Evolutionary conservation across 768 basidiomycete species (phyloP).

Genomic region (Termitomyces sp.): DNA sequence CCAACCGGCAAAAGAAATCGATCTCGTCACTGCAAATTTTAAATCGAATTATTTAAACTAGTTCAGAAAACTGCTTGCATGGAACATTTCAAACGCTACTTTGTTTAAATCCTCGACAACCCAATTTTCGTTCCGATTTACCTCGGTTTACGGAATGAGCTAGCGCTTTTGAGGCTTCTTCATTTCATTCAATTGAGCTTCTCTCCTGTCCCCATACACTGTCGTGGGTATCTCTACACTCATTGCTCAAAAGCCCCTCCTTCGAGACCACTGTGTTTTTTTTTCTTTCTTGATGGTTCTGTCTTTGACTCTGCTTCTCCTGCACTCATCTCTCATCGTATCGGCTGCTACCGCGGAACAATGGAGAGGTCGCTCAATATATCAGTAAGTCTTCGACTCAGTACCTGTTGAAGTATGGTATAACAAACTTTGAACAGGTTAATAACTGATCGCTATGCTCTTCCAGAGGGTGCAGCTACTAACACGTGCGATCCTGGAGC

Average conservation of each 20-base stretch:
- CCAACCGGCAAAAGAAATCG: neutral
- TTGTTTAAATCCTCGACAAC: neutral
- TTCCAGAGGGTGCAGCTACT: conserved; percentile 51
- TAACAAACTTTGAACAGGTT: conserved; percentile 38
- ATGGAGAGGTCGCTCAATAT: conserved; percentile 78
- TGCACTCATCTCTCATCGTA: conserved; percentile 26
- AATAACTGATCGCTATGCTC: conserved; percentile 76
- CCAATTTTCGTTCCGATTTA: neutral
- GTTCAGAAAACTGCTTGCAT: neutral
- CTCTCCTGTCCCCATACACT: neutral
- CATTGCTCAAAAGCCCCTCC: conserved; percentile 2
- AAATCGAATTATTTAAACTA: neutral
- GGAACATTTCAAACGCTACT: too few relatives aligned
- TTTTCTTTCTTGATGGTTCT: conserved; percentile 24
- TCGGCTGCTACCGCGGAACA: conserved; percentile 66
- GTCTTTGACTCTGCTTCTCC: conserved; percentile 25
- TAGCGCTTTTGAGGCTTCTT: neutral
- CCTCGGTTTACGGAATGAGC: neutral
- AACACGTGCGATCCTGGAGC: conserved; percentile 54
- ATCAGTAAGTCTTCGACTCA: conserved; percentile 51
- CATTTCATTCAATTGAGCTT: neutral
- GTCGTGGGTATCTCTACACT: neutral
- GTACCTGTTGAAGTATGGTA: neutral
- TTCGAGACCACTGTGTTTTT: conserved; percentile 10
- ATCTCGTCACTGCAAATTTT: neutral